These are phyloP conservation scores for Pinus tabuliformis DNA, from an alignment of 75 land plant genomes.

Conservation along the genomic window DNA sequence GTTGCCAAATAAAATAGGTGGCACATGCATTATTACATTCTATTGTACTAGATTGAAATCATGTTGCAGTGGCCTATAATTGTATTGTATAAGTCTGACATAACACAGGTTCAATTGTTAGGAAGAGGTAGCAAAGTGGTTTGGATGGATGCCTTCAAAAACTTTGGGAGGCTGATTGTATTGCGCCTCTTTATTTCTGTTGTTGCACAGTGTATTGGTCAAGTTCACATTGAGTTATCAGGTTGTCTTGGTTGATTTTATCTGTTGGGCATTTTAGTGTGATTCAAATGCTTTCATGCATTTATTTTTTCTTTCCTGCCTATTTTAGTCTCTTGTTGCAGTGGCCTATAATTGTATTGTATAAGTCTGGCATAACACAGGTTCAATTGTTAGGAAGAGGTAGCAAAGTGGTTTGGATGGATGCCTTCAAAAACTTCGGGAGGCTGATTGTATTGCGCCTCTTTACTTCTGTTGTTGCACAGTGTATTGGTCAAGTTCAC, in stretches of 20 bases:
- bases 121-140: background rate
- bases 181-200: background rate
- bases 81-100: background rate
- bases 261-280: background rate
- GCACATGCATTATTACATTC: background rate
- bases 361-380: background rate
- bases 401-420: background rate
- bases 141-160: slow-evolving; percentile 1
- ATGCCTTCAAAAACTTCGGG: background rate
- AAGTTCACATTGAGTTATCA: background rate
- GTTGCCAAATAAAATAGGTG: background rate
- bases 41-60: background rate
- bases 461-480: background rate
- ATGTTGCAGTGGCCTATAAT: background rate
- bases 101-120: background rate
- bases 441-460: background rate
- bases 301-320: background rate
- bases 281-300: background rate
- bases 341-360: background rate
- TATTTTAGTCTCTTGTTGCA: slow-evolving; percentile 4
- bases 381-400: background rate
- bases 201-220: background rate
- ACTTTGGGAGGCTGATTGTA: background rate
- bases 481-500: background rate
- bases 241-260: background rate